Conservation (phyloP, 805 yeast species). For the Metschnikowia chrysomelidarum region DNA sequence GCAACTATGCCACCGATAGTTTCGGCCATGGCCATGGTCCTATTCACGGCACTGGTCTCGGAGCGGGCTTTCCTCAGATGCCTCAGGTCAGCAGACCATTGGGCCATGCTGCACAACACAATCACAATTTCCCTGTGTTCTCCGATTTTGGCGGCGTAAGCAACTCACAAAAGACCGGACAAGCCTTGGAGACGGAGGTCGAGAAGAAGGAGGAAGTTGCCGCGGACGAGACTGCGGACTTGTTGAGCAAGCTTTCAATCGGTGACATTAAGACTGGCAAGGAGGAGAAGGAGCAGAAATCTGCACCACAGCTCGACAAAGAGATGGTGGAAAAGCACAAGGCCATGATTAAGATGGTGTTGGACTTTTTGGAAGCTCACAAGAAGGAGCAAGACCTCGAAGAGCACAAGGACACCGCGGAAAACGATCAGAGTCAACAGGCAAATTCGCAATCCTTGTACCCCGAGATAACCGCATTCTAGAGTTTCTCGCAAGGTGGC, state of each 20-base stretch:
- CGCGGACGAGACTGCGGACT: conserved; percentile 13
- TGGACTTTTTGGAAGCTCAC: conserved; percentile 27
- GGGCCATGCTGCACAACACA: conserved; percentile 15
- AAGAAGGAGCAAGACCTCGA: conserved; percentile 3
- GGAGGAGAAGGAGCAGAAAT: too few species aligned
- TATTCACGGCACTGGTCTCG: too few species aligned
- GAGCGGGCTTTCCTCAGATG: conserved; percentile 13
- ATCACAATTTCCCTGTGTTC: conserved; percentile 20
- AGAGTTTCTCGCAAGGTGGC: conserved; percentile 10
- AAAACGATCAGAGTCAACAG: conserved; percentile 16
- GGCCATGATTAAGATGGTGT: conserved; percentile 34
- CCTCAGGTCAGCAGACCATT: conserved; percentile 32
- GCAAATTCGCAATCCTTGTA: conserved; percentile 23
- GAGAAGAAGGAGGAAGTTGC: conserved; percentile 15
- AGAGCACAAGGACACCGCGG: conserved; percentile 1
- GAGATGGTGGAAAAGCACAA: conserved; percentile 36
- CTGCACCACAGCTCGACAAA: too few species aligned
- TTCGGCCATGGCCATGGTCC: conserved; percentile 19
- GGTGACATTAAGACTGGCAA: conserved; percentile 13
- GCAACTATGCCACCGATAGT: conserved; percentile 7
- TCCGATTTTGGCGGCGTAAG: conserved; percentile 39
- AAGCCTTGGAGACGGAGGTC: conserved; percentile 16
- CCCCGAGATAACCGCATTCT: conserved; percentile 43
- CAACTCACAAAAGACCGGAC: conserved; percentile 34
- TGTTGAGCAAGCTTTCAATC: conserved; percentile 17